A percentile compares a stretch with the other conserved stretches of the same genome.
Conservation (phyloP, 768 basidiomycete species). For the Lactarius trivialis region DNA sequence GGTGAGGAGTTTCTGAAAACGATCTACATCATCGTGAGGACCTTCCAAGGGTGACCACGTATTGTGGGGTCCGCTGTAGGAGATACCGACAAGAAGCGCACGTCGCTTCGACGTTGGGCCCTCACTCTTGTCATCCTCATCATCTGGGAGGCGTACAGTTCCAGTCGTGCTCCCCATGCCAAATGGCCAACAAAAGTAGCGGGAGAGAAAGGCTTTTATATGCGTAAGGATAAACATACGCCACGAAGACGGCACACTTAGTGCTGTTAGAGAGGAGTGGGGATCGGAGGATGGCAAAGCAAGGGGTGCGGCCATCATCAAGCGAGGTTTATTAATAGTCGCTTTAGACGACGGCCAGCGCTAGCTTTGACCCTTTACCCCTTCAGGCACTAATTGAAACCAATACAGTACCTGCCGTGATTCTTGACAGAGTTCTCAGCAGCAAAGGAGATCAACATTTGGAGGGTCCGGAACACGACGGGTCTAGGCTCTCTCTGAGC, state of each 20-base stretch:
- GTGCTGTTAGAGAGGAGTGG: neutral
- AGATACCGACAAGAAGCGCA: constrained; percentile 21
- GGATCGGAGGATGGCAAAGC: neutral
- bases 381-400: neutral
- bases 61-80: neutral
- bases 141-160: neutral
- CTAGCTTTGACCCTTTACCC: neutral
- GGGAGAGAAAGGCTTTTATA: neutral
- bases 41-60: neutral
- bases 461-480: neutral
- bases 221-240: neutral
- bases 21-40: constrained; percentile 13
- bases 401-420: neutral
- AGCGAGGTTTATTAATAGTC: neutral
- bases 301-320: neutral
- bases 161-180: neutral
- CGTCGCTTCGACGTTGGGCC: neutral
- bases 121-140: neutral
- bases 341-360: neutral
- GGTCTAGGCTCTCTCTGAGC: neutral
- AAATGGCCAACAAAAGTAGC: neutral
- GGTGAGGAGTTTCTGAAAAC: constrained; percentile 8
- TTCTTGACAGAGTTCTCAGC: neutral
- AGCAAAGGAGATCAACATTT: neutral
- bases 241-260: neutral